Evolutionary conservation across 1,284 basidiomycete species (phyloP).

Genomic region (Ustilago loliicola): DNA sequence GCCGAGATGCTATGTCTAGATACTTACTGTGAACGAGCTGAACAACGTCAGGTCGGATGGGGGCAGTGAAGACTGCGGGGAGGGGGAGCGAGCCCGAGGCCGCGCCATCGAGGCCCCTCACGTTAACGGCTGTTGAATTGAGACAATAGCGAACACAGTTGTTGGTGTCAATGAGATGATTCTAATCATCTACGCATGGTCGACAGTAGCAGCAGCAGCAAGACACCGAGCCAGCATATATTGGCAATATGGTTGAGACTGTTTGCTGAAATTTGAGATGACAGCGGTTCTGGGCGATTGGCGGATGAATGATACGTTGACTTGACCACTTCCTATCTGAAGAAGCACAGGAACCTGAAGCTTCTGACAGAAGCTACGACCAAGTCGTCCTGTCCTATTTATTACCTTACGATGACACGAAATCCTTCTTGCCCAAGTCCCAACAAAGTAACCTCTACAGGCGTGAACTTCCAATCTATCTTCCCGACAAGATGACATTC

Average conservation of each 20-base stretch:
- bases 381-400: background rate
- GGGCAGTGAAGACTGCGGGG: slow-evolving; percentile 96
- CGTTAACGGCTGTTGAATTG: slow-evolving; percentile 63
- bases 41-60: slow-evolving; percentile 98
- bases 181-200: background rate
- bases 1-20: background rate
- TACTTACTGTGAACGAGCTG: slow-evolving; percentile 96
- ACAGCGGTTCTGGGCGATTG: background rate
- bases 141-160: slow-evolving; percentile 11
- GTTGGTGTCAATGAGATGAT: slow-evolving; percentile 21
- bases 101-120: slow-evolving; percentile 73
- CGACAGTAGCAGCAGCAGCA: slow-evolving; percentile 18
- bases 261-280: background rate
- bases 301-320: too few relatives aligned
- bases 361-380: background rate
- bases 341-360: too few relatives aligned
- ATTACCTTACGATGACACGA: background rate
- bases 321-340: background rate
- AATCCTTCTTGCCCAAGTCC: background rate
- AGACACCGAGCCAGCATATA: background rate
- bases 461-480: background rate
- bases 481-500: background rate
- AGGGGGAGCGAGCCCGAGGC: slow-evolving; percentile 89
- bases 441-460: background rate
- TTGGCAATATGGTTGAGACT: background rate